Percentiles rank a stretch among this genome's conserved stretches.
phyloP scores from a whole-genome alignment of 805 yeast species.

The Candida ipomoeae region DNA sequence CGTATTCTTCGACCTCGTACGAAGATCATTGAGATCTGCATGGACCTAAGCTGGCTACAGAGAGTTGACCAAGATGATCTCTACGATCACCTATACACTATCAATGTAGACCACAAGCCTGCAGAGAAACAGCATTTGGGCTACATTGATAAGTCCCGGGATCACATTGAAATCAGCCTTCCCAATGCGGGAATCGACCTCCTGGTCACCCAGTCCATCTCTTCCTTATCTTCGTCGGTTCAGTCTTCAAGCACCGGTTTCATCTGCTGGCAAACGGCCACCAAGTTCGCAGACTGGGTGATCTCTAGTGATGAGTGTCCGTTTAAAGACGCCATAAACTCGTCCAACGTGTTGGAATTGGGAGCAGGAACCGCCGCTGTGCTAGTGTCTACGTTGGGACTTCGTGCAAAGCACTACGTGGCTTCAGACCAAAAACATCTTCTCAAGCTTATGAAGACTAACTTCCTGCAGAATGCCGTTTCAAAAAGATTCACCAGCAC shows the following conservation, averaged over 20 bases:
- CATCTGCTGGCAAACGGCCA: constrained; percentile 55
- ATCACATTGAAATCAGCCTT: constrained; percentile 22
- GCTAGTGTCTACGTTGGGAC: constrained; percentile 39
- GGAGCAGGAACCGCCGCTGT: constrained; percentile 63
- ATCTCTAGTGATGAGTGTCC: constrained; percentile 27
- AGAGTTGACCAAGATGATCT: constrained; percentile 15
- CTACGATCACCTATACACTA: constrained; percentile 30
- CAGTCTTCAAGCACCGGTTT: constrained; percentile 56
- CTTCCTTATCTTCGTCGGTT: constrained; percentile 29
- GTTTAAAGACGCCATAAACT: constrained; percentile 13
- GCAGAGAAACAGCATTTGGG: constrained; percentile 31
- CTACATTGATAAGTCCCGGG: constrained; percentile 28
- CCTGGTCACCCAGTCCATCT: constrained; percentile 30
- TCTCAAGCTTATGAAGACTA: constrained; percentile 45
- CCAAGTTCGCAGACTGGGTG: constrained; percentile 52
- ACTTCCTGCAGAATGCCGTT: constrained; percentile 40
- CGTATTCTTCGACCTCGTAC: not conserved
- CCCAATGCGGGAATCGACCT: constrained; percentile 23
- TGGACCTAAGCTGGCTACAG: constrained; percentile 1
- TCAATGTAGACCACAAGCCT: constrained; percentile 27
- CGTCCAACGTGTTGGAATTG: constrained; percentile 44
- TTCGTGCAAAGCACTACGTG: constrained; percentile 32
- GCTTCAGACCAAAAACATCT: constrained; percentile 59
- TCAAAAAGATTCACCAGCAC: constrained; percentile 9
- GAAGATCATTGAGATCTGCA: not conserved